phyloP scores from a whole-genome alignment of 2,329 filamentous ascomycete species.

The Alternaria brassicicola region DNA sequence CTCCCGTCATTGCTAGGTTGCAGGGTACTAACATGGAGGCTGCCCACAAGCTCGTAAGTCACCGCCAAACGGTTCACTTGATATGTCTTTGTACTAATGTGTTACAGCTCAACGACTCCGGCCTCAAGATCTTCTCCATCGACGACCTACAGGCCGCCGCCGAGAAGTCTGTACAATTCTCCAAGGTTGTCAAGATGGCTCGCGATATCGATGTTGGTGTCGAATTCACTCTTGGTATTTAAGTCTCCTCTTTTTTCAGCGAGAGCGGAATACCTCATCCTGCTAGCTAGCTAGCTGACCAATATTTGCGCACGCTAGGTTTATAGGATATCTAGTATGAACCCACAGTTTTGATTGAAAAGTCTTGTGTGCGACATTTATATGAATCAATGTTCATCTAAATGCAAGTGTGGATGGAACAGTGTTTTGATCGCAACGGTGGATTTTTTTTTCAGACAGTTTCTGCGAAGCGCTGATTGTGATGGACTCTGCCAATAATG shows the following conservation, averaged over 20 bases:
- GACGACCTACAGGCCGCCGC: conserved; percentile 96
- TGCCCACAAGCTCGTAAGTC: conserved; percentile 77
- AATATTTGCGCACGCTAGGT: neutral
- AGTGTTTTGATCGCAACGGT: too few relatives aligned
- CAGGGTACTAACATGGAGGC: conserved; percentile 98
- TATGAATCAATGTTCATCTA: too few relatives aligned
- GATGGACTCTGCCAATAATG: too few relatives aligned
- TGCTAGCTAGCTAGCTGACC: neutral
- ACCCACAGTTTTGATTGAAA: too few relatives aligned
- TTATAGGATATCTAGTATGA: too few relatives aligned
- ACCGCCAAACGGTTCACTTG: too few relatives aligned
- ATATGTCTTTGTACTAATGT: too few relatives aligned
- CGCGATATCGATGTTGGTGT: conserved; percentile 97
- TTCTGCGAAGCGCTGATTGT: too few relatives aligned
- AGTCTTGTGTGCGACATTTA: too few relatives aligned
- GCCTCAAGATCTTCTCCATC: conserved; percentile 99
- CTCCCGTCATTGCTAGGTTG: conserved; percentile 94
- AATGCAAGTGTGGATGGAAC: too few relatives aligned
- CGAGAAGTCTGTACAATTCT: conserved; percentile 98
- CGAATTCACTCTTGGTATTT: conserved; percentile 72
- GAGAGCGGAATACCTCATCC: neutral
- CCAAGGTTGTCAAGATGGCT: conserved; percentile 98
- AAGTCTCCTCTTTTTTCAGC: conserved; percentile 43
- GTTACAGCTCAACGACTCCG: conserved; percentile 83
- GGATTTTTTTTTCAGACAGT: too few relatives aligned